A percentile compares a stretch with the other conserved stretches of the same genome.
These are phyloP conservation scores for Aspergillus puulaauensis DNA, from an alignment of 2,329 filamentous ascomycete genomes.

Conservation along the genomic window DNA sequence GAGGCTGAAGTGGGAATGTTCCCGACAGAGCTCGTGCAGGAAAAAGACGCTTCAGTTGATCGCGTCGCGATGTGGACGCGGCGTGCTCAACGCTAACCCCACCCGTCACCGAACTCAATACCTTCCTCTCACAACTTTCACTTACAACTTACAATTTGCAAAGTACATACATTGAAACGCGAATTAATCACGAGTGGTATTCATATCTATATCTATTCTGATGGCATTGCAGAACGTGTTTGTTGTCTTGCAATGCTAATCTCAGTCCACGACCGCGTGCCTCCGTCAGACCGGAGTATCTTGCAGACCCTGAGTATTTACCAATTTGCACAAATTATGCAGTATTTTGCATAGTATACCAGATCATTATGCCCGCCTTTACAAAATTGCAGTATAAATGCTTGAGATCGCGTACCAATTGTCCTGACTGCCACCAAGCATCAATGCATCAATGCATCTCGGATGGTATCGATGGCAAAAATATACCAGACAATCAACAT, in stretches of 20 bases:
- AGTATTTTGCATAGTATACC: too few species aligned
- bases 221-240: too few species aligned
- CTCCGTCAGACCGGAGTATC: background rate
- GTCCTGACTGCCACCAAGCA: too few species aligned
- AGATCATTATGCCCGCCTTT: too few species aligned
- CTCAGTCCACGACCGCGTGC: background rate
- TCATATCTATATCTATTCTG: background rate
- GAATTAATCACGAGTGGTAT: background rate
- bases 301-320: background rate
- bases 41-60: conserved; percentile 6
- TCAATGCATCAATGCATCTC: too few species aligned
- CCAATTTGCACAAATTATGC: too few species aligned
- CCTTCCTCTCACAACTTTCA: background rate
- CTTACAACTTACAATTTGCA: background rate
- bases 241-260: background rate
- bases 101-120: too few species aligned
- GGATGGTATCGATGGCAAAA: too few species aligned
- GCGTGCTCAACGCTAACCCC: background rate
- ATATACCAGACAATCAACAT: background rate
- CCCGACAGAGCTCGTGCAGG: conserved; percentile 4
- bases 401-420: too few species aligned
- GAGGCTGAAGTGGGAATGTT: background rate
- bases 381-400: too few species aligned
- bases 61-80: conserved; percentile 9
- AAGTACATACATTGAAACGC: too few species aligned